Evolutionary conservation across 257 asterid species (phyloP).

Genomic region (Parsonsia alboflavescens): DNA sequence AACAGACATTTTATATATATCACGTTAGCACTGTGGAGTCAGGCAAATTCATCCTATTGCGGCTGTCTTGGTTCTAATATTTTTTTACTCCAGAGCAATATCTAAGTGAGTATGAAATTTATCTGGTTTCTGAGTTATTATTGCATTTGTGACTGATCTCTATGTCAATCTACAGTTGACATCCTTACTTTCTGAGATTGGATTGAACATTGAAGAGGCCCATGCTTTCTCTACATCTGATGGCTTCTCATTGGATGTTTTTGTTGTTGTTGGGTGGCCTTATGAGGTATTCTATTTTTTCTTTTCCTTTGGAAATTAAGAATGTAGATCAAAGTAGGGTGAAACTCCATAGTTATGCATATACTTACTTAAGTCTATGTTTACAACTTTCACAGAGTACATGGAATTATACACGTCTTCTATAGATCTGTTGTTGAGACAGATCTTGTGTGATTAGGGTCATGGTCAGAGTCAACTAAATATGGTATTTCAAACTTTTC

Average conservation of each 20-base stretch:
- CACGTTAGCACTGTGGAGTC: background rate
- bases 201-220: conserved; percentile 54
- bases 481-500: conserved; percentile 5
- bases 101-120: background rate
- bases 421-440: background rate
- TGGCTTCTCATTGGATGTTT: conserved; percentile 53
- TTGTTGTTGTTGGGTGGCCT: conserved; percentile 54
- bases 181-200: conserved; percentile 43
- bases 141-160: background rate
- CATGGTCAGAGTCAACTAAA: conserved; percentile 8
- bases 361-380: background rate
- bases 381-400: background rate
- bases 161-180: conserved; percentile 35
- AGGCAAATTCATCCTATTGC: background rate
- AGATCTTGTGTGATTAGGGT: background rate
- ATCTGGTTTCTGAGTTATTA: background rate
- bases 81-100: background rate
- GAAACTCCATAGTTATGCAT: background rate
- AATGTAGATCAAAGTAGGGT: background rate
- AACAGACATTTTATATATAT: background rate
- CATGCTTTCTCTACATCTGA: conserved; percentile 53
- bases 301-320: background rate
- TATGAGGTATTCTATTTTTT: conserved; percentile 31
- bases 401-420: background rate
- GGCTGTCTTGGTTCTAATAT: background rate